Evolutionary conservation across 305 asterid species (phyloP), one percentile per base, ranked within the genome.

Genomic region (Ajuga reptans): DNA sequence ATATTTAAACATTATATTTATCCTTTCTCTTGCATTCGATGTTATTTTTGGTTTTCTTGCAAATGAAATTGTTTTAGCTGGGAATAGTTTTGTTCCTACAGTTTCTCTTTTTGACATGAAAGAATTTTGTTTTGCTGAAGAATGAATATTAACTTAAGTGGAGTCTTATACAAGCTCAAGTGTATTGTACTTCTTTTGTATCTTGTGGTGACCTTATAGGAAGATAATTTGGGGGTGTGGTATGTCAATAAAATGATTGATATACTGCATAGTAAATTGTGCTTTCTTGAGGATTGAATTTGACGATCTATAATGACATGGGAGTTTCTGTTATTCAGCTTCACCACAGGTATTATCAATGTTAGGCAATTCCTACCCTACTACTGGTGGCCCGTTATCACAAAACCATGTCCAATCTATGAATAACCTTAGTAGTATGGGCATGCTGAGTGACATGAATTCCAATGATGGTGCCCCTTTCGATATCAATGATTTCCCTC

Each of bases 401-500:
- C 98, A 92, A 71, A 94, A 81, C 77, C 98, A 89, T 77, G 84
- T 81, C 39, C 98, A 89, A 73, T 75, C 89, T 11, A 67, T 89
- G 73, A 91, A 91, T 82, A 92, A 71, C 69, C 79, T 89, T 66
- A 79, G 78, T 71, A 82, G 86, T 66, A 83, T 94, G 90, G 90
- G 96, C 69, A 83, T 94, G 96, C 71, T 91, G 78, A 89, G 78
- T 82, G 99, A 94, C 58, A 78, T 86, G 80, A 91, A 86, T 72
- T 68, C 95, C 68, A 91, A 81, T 80, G 99, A 94, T 58, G 92
- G 92, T 74, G 82, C 94, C 50, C 90, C 99, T 52, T 94, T 89
- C 79, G 99, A 91, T 81, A 86, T 91, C 73, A 94, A 91, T 50
- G 99, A 94, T 84, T 94, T 94, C 77, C 99, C 99, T 70, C 98